Evolutionary conservation across 371 early-diverging fungal genomes (phyloP).

Genomic region (Entomophthora muscae): DNA sequence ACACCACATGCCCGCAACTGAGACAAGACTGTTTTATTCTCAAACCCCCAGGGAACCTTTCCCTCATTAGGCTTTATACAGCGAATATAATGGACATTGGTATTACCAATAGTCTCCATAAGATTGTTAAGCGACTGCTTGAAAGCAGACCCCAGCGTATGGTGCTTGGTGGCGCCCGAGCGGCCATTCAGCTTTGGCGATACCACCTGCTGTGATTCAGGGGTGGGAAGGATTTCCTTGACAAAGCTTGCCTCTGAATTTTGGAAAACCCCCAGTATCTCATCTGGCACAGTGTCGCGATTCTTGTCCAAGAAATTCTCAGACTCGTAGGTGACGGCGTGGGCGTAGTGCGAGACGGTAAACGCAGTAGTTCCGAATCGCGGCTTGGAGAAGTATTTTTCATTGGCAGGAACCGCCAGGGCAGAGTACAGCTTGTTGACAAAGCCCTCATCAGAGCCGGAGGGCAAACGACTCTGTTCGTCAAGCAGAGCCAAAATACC

Average conservation of each 20-base stretch:
- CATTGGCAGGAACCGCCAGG: constrained; percentile 43
- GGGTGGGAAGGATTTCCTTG: constrained; percentile 42
- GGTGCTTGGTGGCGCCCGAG: constrained; percentile 46
- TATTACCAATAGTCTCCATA: constrained; percentile 84
- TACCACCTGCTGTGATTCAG: constrained; percentile 14
- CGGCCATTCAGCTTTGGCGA: constrained; percentile 11
- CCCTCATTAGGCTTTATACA: constrained; percentile 96
- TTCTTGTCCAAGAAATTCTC: constrained; percentile 98
- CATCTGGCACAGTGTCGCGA: constrained; percentile 94
- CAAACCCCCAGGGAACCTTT: constrained; percentile 77
- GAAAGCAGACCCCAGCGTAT: constrained; percentile 76
- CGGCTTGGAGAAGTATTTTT: constrained; percentile 76
- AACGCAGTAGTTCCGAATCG: constrained; percentile 70
- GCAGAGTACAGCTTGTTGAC: constrained; percentile 68
- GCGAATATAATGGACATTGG: constrained; percentile 93
- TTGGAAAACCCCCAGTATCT: constrained; percentile 53
- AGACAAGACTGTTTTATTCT: constrained; percentile 78
- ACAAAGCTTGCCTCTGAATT: constrained; percentile 52
- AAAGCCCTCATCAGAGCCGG: constrained; percentile 67
- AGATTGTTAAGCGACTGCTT: constrained; percentile 69
- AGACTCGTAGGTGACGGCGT: constrained; percentile 72
- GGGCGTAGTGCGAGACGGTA: constrained; percentile 80
- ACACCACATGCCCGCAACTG: constrained; percentile 99
- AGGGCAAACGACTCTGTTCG: constrained; percentile 89
- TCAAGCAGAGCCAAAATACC: constrained; percentile 94